These are phyloP conservation scores for Carex scoparia DNA, from an alignment of 176 grass and related monocot species.

Conservation along the genomic window DNA sequence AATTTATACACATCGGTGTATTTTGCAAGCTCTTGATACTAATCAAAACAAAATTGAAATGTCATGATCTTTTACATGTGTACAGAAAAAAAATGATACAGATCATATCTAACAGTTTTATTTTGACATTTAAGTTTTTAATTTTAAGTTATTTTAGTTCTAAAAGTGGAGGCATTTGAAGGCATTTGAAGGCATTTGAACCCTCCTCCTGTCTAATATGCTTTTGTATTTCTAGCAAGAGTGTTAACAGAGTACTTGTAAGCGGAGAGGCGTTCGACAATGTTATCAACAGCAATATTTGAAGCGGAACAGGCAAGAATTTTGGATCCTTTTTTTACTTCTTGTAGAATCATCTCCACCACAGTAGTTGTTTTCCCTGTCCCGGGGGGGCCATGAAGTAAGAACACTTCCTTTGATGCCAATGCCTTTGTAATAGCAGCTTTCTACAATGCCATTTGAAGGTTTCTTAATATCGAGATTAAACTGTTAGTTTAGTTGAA, in stretches of 20 bases:
- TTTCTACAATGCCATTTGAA: conserved; percentile 45
- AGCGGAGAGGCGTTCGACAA: conserved; percentile 85
- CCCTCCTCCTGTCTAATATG: not conserved
- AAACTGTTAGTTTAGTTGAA: not conserved
- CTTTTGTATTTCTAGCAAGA: not conserved
- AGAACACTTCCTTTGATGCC: conserved; percentile 86
- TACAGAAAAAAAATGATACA: too few species aligned
- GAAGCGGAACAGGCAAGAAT: conserved; percentile 98
- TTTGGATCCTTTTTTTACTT: conserved; percentile 91
- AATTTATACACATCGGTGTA: too few species aligned
- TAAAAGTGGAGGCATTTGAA: too few species aligned
- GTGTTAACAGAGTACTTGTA: conserved; percentile 53
- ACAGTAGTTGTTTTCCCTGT: conserved; percentile 98
- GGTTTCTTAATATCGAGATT: not conserved
- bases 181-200: too few species aligned
- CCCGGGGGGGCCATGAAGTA: conserved; percentile 98
- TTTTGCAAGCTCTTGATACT: too few species aligned
- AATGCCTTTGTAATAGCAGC: conserved; percentile 81
- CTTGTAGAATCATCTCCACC: conserved; percentile 93
- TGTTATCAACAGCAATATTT: conserved; percentile 99
- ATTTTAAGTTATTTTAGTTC: too few species aligned
- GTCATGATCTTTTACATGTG: too few species aligned
- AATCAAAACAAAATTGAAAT: too few species aligned
- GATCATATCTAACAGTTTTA: too few species aligned
- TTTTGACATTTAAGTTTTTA: too few species aligned